phyloP scores from a whole-genome alignment of 805 yeast species.

The Kazachstania africana region DNA sequence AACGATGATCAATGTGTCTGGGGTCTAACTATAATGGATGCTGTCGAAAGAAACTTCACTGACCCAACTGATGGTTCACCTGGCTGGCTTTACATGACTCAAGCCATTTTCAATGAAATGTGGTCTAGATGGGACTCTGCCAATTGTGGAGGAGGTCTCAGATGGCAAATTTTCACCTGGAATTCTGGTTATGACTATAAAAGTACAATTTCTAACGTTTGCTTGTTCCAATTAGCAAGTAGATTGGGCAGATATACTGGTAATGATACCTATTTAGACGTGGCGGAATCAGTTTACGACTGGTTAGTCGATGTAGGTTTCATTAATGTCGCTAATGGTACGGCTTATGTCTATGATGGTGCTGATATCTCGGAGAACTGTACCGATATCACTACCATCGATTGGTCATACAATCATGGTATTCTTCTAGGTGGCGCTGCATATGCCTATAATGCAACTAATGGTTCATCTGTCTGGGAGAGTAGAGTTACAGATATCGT shows the following conservation, averaged over 20 bases:
- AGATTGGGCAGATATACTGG: constrained; percentile 49
- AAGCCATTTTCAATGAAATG: constrained; percentile 48
- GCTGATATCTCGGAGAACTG: constrained; percentile 49
- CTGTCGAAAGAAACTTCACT: constrained; percentile 47
- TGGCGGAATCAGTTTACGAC: constrained; percentile 43
- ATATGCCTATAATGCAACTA: constrained; percentile 52
- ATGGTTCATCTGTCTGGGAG: constrained; percentile 37
- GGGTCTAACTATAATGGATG: constrained; percentile 53
- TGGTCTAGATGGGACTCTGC: constrained; percentile 45
- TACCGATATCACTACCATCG: constrained; percentile 36
- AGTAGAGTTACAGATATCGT: constrained; percentile 35
- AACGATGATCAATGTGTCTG: constrained; percentile 65
- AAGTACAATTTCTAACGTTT: constrained; percentile 54
- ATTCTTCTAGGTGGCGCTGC: constrained; percentile 58
- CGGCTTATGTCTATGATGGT: constrained; percentile 63
- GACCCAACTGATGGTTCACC: constrained; percentile 32
- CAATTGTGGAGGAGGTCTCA: constrained; percentile 50
- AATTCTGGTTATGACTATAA: constrained; percentile 52
- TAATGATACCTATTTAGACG: constrained; percentile 37
- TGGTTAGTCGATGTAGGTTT: constrained; percentile 45
- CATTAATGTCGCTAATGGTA: constrained; percentile 36
- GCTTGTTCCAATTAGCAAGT: constrained; percentile 51
- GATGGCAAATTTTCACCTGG: constrained; percentile 60
- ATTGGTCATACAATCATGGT: constrained; percentile 68
- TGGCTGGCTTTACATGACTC: constrained; percentile 45